Base-by-base conservation (phyloP, 139 green algal species). In the Auxenochlorella protothecoides region DNA sequence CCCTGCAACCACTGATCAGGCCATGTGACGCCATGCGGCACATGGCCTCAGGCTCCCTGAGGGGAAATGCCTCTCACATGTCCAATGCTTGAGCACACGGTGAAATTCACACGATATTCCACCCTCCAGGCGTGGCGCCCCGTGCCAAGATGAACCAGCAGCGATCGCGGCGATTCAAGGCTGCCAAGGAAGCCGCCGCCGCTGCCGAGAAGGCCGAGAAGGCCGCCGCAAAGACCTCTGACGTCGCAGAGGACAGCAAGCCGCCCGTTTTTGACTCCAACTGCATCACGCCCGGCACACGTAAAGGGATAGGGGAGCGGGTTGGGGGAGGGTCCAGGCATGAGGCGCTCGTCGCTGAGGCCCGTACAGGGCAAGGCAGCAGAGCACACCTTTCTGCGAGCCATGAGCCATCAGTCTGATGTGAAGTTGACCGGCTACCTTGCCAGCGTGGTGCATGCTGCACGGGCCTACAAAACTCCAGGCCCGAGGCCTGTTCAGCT, bases 61-160 rank as follows among this genome's bases (percentile, higher is more conserved):
- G 27, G 27, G 27, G 27, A 44, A 44, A 44, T 44, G 27, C 27
- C 27, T 44, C 27, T 44, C 54, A 57, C 52, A 7, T 65, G 55
- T 68, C 12, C 63, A 54, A 53, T n/a, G 63, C 16, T 68, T 64
- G 12, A 64, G 63, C 15, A 68, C 15, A 52, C 8, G 68, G 68
- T 2, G 68, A 67, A 44, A 44, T 44, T 44, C 27, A 44, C 27
- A 44, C 27, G 27, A 44, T 44, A 44, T 1, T 44, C 27, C 27
- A 44, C 27, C 27, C 27, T 44, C 27, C 27, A 44, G 27, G 90
- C 59, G 85, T 92, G 8, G 91, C 92, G 1, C 93, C 92, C 0
- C 80, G 91, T 10, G 93, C 93, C 9, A 98, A 98, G 81, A 96
- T 98, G 92, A 97, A 97, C 81, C 92, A 97, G 81, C 93, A 93